Conservation (phyloP, 352 stramenopile species). For the Pythium dissotocum region DNA sequence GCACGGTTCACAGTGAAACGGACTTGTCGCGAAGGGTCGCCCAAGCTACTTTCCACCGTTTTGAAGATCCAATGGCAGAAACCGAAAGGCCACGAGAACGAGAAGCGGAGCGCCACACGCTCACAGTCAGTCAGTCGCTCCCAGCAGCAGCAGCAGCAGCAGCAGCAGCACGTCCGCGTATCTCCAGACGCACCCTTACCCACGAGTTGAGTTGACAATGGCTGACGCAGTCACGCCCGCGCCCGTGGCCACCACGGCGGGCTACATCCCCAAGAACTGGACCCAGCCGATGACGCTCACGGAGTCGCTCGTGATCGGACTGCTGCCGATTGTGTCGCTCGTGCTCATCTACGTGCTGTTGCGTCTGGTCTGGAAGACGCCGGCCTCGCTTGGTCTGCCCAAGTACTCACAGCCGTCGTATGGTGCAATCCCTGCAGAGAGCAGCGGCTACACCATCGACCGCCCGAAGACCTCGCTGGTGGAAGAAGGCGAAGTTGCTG, state of each 20-base stretch:
- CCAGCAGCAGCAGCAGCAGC: no score
- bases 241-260: background rate
- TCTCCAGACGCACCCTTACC: background rate
- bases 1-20: background rate
- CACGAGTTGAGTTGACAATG: constrained; percentile 6
- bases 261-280: constrained; percentile 34
- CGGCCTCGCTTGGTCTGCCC: constrained; percentile 39
- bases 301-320: constrained; percentile 39
- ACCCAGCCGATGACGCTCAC: constrained; percentile 34
- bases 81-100: constrained; percentile 17
- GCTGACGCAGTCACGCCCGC: constrained; percentile 10
- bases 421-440: constrained; percentile 39
- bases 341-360: constrained; percentile 66
- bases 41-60: background rate
- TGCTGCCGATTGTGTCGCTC: constrained; percentile 51
- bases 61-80: constrained; percentile 1
- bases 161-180: background rate
- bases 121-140: background rate
- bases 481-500: constrained; percentile 58
- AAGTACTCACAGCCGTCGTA: constrained; percentile 45
- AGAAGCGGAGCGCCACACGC: constrained; percentile 33
- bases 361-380: constrained; percentile 66
- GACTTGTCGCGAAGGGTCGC: background rate
- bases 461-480: constrained; percentile 55
- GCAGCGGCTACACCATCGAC: constrained; percentile 34